Base-by-base conservation (phyloP, 192 early-diverging fungal species). In the Backusella parvicylindrica region DNA sequence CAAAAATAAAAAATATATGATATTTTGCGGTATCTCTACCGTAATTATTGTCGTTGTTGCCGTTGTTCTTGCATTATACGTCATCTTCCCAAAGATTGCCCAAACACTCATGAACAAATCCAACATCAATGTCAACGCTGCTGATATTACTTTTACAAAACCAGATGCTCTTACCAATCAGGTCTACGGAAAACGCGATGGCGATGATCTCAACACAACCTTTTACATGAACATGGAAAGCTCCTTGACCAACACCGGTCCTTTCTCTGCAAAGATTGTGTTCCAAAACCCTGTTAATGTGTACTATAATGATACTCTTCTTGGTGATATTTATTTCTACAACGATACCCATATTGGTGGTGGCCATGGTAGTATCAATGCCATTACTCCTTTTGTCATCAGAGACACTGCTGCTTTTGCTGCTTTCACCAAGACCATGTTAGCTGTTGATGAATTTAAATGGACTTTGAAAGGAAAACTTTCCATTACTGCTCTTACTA, bases 81-180 rank as follows among this genome's bases (percentile, higher is more conserved):
- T 88, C 11, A 79, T 86, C 49, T 77, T 89, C 71, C 88, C 88
- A n/a, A 82, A 78, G 63, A 75, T 88, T 47, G 85, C 85, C 21
- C 85, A 87, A 75, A 37, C 64, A 1, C 77, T 84, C 32, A 78
- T 89, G 40, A 83, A 89, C 65, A 63, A 84, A 30, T 75, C 82
- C 2, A 73, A 68, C 21, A 77, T 88, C 40, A 37, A 41, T 26
- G 77, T 89, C 67, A 66, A 77, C 12, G 47, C 26, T 26, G 81
- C 86, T 38, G 75, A 71, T 28, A 89, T 86, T 63, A 75, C 84
- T 33, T 82, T 82, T 35, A 72, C 73, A 9, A 79, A 81, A 21
- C 68, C 77, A n/a, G 37, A 50, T 15, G 35, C 8, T 26, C 47
- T 56, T 38, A 12, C 37, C 2, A 40, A 49, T 21, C 13, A 41